These are phyloP conservation scores for Sarocladiaceae sp. DNA, from an alignment of 2,329 filamentous ascomycete species.

Conservation along the genomic window DNA sequence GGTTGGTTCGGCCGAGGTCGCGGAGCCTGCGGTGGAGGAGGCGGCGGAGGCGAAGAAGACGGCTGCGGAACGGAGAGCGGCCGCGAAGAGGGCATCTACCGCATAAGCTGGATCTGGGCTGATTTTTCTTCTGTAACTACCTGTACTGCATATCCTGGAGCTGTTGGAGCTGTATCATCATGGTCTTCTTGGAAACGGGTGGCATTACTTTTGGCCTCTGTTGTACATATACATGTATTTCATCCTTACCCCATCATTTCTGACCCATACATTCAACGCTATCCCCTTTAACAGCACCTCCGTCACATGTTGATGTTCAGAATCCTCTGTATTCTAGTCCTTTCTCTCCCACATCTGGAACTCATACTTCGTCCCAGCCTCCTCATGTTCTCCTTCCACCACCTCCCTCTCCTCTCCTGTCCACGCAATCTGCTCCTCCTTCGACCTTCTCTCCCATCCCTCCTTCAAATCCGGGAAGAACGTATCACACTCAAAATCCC, in stretches of 20 bases:
- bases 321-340: slow-evolving; percentile 10
- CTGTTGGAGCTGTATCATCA: slow-evolving; percentile 4
- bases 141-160: neutral
- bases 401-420: slow-evolving; percentile 53
- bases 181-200: too few species aligned
- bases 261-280: too few species aligned
- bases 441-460: slow-evolving; percentile 47
- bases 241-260: too few species aligned
- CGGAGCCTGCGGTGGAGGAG: slow-evolving; percentile 16
- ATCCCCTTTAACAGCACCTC: slow-evolving; percentile 12
- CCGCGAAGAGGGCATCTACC: slow-evolving; percentile 1
- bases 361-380: slow-evolving; percentile 60
- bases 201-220: too few species aligned
- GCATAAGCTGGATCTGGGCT: neutral
- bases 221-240: too few species aligned
- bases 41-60: slow-evolving; percentile 5
- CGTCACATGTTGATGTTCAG: slow-evolving; percentile 14
- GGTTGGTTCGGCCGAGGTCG: slow-evolving; percentile 14
- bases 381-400: slow-evolving; percentile 49
- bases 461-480: slow-evolving; percentile 50
- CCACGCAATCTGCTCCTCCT: slow-evolving; percentile 53
- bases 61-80: neutral
- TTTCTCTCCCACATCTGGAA: slow-evolving; percentile 68
- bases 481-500: slow-evolving; percentile 70
- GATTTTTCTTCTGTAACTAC: neutral